Percentiles rank a stretch among this genome's conserved stretches.
These are phyloP conservation scores for Pichia eremophila DNA, from an alignment of 805 yeast species.

Conservation along the genomic window DNA sequence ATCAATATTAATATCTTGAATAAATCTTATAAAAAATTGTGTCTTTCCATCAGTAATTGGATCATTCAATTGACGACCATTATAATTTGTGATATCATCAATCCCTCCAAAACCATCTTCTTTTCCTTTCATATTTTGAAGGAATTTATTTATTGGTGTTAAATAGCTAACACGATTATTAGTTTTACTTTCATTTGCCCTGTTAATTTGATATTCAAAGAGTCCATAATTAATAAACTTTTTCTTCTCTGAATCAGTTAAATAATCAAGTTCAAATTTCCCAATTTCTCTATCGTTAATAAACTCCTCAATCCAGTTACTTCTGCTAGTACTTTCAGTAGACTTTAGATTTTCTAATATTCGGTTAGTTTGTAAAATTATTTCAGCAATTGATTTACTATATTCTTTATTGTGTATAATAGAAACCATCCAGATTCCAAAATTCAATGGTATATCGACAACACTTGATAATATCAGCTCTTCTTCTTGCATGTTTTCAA, in stretches of 20 bases:
- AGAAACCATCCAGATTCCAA: slow-evolving; percentile 63
- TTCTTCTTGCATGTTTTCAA: slow-evolving; percentile 23
- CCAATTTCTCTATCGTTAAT: slow-evolving; percentile 27
- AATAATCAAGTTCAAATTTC: slow-evolving; percentile 9
- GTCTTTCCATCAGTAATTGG: neutral
- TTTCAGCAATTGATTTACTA: slow-evolving; percentile 33
- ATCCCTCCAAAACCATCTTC: slow-evolving; percentile 20
- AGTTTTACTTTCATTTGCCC: neutral
- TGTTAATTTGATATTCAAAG: neutral
- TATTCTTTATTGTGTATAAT: slow-evolving; percentile 50
- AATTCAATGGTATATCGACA: slow-evolving; percentile 59
- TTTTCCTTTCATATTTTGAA: slow-evolving; percentile 27
- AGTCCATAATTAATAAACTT: neutral
- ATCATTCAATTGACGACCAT: neutral
- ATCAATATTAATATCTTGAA: slow-evolving; percentile 17
- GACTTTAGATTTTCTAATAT: slow-evolving; percentile 47
- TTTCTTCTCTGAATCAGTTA: neutral
- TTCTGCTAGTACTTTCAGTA: slow-evolving; percentile 46
- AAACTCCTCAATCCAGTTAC: slow-evolving; percentile 57
- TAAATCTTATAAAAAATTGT: neutral
- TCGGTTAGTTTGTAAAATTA: slow-evolving; percentile 37
- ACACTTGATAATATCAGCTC: slow-evolving; percentile 31
- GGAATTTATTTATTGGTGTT: slow-evolving; percentile 22
- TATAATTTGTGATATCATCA: neutral
- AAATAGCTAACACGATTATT: slow-evolving; percentile 12